Evolutionary conservation across 139 green algal species (phyloP).

Genomic region (Volvox reticuliferus): DNA sequence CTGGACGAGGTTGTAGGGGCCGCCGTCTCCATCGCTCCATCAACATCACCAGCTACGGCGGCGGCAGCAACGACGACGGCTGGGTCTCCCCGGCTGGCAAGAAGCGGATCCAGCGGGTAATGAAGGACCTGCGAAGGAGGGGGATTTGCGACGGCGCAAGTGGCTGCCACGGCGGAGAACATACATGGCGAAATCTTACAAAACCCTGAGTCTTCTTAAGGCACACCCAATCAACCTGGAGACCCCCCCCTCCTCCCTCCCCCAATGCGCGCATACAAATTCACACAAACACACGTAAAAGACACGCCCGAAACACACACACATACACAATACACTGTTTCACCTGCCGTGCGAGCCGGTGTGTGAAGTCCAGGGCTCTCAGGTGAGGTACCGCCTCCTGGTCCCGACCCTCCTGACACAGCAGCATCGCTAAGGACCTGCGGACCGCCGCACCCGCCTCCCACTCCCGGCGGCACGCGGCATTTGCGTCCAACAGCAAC

Average conservation of each 20-base stretch:
- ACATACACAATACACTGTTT: constrained; percentile 12
- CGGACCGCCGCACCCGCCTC: constrained; percentile 41
- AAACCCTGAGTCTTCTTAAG: too few species aligned
- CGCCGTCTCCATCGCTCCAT: not conserved
- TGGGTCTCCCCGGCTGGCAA: not conserved
- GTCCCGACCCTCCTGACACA: constrained; percentile 53
- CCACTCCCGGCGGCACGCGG: constrained; percentile 46
- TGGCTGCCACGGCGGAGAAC: not conserved
- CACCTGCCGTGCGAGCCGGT: constrained; percentile 48
- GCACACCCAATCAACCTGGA: too few species aligned
- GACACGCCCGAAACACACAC: not conserved
- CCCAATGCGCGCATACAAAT: not conserved
- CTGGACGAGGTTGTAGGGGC: not conserved
- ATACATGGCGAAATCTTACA: not conserved
- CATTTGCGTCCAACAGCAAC: constrained; percentile 47
- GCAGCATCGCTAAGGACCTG: constrained; percentile 54
- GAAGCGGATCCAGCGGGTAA: constrained; percentile 30
- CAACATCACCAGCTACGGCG: not conserved
- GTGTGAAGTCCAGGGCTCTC: constrained; percentile 44
- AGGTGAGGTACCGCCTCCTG: constrained; percentile 34
- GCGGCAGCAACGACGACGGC: not conserved
- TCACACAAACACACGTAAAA: not conserved
- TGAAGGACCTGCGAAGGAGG: constrained; percentile 21
- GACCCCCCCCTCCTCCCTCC: not conserved
- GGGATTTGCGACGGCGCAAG: too few species aligned